A percentile compares a stretch with the other conserved stretches of the same genome.
Evolutionary conservation across 441 rosid genomes (phyloP).

Genomic region (Macaranga tanarius): DNA sequence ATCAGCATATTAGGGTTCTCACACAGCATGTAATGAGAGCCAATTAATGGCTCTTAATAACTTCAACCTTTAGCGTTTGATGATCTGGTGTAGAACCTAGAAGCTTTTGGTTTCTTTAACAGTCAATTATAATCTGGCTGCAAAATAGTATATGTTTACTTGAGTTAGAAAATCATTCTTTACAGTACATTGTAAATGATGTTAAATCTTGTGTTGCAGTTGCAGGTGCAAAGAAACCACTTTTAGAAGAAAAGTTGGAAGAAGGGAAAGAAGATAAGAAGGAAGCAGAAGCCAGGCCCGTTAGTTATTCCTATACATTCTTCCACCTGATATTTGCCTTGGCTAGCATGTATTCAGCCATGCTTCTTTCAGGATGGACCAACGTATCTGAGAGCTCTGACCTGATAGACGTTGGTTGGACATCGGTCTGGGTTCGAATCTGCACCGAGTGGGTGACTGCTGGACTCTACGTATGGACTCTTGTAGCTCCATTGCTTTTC

Average conservation of each 20-base stretch:
- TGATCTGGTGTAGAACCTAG: background rate
- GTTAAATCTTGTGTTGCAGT: constrained; percentile 32
- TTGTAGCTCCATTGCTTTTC: constrained; percentile 62
- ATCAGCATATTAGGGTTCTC: background rate
- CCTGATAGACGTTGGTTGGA: constrained; percentile 93
- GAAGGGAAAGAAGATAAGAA: constrained; percentile 51
- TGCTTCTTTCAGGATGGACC: constrained; percentile 98
- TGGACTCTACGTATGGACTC: constrained; percentile 79
- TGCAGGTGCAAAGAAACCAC: constrained; percentile 57
- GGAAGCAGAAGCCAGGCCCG: constrained; percentile 62
- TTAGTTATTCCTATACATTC: constrained; percentile 82
- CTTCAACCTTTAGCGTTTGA: background rate
- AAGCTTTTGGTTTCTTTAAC: background rate
- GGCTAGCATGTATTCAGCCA: constrained; percentile 96
- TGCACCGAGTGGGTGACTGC: constrained; percentile 90
- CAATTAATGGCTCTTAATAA: background rate
- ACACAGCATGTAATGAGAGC: no score
- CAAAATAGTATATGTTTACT: background rate
- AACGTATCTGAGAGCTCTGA: constrained; percentile 67
- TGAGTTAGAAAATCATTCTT: background rate
- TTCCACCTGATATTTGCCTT: constrained; percentile 93
- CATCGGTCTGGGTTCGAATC: constrained; percentile 95
- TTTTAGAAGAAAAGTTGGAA: constrained; percentile 62
- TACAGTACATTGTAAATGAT: background rate
- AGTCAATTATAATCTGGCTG: background rate